Conservation (phyloP, 257 asterid species). For the Paraleonurus japonicus region DNA sequence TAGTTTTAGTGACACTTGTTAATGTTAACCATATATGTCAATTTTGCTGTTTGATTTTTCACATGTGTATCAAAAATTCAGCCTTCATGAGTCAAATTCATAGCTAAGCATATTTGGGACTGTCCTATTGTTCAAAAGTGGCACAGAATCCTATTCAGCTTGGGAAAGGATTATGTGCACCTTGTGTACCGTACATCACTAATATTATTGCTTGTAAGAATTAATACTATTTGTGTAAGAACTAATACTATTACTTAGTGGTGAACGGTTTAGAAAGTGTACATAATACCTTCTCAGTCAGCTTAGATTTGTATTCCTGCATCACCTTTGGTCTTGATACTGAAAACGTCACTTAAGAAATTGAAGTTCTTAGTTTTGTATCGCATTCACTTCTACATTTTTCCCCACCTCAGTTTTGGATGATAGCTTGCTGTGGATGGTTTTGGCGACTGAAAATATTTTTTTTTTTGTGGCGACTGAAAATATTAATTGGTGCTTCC, state of each 20-base stretch:
- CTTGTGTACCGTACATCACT: too few species aligned
- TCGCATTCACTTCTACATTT: background rate
- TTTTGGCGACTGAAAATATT: background rate
- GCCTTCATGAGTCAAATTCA: background rate
- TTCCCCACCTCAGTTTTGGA: background rate
- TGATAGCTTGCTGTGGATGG: background rate
- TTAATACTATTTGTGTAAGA: too few species aligned
- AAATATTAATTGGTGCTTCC: too few species aligned
- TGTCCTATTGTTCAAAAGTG: background rate
- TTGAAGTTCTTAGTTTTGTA: background rate
- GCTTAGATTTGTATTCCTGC: too few species aligned
- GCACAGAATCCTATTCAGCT: too few species aligned
- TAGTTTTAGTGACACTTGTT: background rate
- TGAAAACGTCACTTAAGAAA: background rate
- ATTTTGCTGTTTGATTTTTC: background rate
- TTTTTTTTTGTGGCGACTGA: too few species aligned
- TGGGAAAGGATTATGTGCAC: too few species aligned
- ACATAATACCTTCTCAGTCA: too few species aligned
- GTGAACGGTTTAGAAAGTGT: too few species aligned
- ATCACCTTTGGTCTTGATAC: background rate
- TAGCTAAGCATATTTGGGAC: background rate
- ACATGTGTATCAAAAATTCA: conserved; percentile 5
- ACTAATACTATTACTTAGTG: too few species aligned
- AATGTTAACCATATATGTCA: background rate
- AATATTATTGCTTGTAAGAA: too few species aligned